These are phyloP conservation scores for Kuraishia cidri DNA, from an alignment of 805 yeast genomes.

Conservation along the genomic window DNA sequence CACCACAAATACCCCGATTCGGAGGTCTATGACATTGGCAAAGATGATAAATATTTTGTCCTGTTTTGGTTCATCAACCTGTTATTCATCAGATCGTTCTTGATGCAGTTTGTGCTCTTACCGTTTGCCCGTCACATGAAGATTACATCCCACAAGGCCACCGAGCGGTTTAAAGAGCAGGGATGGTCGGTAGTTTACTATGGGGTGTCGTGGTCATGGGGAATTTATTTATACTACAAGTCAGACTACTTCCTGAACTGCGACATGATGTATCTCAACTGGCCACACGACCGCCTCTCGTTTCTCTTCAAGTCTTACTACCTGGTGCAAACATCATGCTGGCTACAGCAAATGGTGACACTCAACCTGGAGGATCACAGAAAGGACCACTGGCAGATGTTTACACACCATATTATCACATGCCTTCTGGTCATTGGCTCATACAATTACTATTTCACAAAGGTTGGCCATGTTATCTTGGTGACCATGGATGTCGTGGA, in stretches of 20 bases:
- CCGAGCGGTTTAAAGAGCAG: conserved; percentile 76
- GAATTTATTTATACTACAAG: conserved; percentile 44
- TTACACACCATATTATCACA: conserved; percentile 82
- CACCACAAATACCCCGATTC: conserved; percentile 25
- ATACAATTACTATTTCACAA: conserved; percentile 60
- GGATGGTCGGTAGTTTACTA: conserved; percentile 69
- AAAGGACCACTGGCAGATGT: conserved; percentile 82
- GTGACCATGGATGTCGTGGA: conserved; percentile 82
- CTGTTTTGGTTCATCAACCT: conserved; percentile 44
- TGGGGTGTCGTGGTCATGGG: conserved; percentile 42
- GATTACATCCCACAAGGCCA: conserved; percentile 40
- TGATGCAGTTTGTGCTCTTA: conserved; percentile 47
- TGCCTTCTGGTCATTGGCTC: conserved; percentile 59
- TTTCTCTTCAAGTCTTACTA: conserved; percentile 57
- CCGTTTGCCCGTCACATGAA: conserved; percentile 43
- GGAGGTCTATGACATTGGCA: conserved; percentile 42
- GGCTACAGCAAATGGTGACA: conserved; percentile 76
- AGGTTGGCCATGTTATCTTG: conserved; percentile 72
- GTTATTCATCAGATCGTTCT: conserved; percentile 48
- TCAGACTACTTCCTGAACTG: conserved; percentile 54
- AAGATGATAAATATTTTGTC: conserved; percentile 45
- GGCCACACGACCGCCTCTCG: conserved; percentile 67
- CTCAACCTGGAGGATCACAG: conserved; percentile 71
- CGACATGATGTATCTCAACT: conserved; percentile 49
- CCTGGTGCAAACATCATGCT: conserved; percentile 60